Evolutionary conservation across 1,284 basidiomycete genomes (phyloP), one percentile per base, ranked within the genome.

Genomic region (Ceratobasidium sp.): DNA sequence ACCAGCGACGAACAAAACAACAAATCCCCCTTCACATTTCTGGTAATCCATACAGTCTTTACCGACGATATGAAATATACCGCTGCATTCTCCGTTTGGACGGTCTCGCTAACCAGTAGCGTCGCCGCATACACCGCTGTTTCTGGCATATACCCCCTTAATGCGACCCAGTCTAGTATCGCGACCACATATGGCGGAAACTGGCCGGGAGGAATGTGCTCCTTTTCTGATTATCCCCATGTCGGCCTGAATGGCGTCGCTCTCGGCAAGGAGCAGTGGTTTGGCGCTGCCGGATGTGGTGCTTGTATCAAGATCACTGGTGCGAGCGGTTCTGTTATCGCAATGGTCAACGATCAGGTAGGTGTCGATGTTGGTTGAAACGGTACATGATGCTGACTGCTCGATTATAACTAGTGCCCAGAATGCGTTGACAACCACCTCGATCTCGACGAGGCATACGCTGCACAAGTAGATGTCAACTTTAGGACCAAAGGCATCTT

Each of bases 161-260:
- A 48, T 48, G 46, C 18, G 23, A 48, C 18, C 46, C 18, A 48
- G 46, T 48, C 46, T 1, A 48, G 46, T 21, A 48, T 48, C 23
- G 46, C 46, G 46, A 48, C 46, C 23, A 48, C 46, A n/a, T 48
- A 48, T 48, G 46, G 46, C 23, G 46, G 46, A 48, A 48, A 48
- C 21, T 48, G 46, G 46, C 4, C 46, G 9, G 46, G 46, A 48
- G 46, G 46, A n/a, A 48, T 48, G 46, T 48, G 46, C 46, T 48
- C 46, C 46, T 48, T 48, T 21, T 48, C 46, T n/a, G 46, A 48
- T 48, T 48, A 48, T 48, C 46, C 46, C 14, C 46, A 48, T 48
- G 46, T n/a, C 23, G 46, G 46, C 16, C 46, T 48, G 46, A 48
- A 48, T n/a, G 46, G 46, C 18, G 46, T 48, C 46, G 46, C 46